phyloP scores from a whole-genome alignment of 2,329 filamentous ascomycete genomes.

The Xylariaceae sp. region DNA sequence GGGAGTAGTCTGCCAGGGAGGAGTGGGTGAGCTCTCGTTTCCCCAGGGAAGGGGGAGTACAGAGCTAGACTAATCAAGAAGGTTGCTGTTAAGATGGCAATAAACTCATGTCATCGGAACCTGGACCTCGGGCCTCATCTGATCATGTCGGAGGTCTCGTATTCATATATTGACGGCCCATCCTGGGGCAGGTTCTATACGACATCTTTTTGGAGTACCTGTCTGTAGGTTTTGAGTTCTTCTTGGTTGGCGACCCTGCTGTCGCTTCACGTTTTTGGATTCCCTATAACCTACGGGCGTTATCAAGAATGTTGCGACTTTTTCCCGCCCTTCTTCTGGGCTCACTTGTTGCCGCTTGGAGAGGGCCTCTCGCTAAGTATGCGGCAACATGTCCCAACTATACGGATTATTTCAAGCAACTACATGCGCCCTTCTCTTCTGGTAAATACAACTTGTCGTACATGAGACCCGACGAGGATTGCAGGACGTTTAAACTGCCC shows the following conservation, averaged over 20 bases:
- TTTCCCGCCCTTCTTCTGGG: conserved; percentile 11
- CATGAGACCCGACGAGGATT: conserved; percentile 72
- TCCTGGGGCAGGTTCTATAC: not conserved
- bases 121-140: too few species aligned
- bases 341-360: conserved; percentile 11
- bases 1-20: conserved; percentile 1
- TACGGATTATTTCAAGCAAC: conserved; percentile 53
- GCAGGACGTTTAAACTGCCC: conserved; percentile 77
- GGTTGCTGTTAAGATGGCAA: not conserved
- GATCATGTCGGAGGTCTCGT: too few species aligned
- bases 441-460: conserved; percentile 75
- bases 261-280: not conserved
- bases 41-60: conserved; percentile 3
- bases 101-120: too few species aligned
- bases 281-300: not conserved
- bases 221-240: not conserved
- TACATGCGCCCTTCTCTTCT: conserved; percentile 70
- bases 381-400: conserved; percentile 60
- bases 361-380: conserved; percentile 5
- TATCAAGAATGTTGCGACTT: conserved; percentile 7
- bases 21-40: conserved; percentile 1
- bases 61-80: conserved; percentile 5
- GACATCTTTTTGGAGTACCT: conserved; percentile 1
- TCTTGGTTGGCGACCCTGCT: not conserved
- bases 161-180: too few species aligned